Base-by-base conservation (phyloP, 257 asterid species). In the Primulina huaijiensis region DNA sequence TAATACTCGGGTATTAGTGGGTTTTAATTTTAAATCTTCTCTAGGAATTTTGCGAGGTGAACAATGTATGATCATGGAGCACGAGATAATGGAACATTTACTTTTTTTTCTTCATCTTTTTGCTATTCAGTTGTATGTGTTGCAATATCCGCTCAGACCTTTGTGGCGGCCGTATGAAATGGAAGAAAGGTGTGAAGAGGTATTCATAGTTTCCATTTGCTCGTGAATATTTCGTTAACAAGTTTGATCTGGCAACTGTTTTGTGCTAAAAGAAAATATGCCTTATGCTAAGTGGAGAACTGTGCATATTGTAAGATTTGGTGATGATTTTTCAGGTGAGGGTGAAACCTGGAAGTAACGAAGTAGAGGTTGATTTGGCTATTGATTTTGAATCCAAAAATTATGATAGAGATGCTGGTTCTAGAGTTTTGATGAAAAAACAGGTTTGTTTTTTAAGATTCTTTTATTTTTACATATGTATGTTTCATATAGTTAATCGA, bases 81-180 rank as follows among this genome's bases (percentile, higher is more conserved):
- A 43, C 62, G 6, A 63, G 29, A 25, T 40, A 43, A 5, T 69
- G 67, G 70, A 17, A 27, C 19, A 23, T 46, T 77, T 35, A 64
- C 7, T 17, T 11, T 76, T 59, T 20, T 50, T 25, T 17, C 25
- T 1, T 23, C 1, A 1, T 73, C 46, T 27, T 17, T 50, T 50
- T 35, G 55, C 35, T 37, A 7, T 72, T 14, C 83, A 90, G 97
- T 65, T 93, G 62, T 87, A 85, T 72, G 84, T 86, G 73, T 65
- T 88, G 74, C 98, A 92, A 74, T 92, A 78, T 77, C 96, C 95
- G 4, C 76, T 87, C n/a, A 86, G 97, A 77, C 92, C 90, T 2
- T 2, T 58, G 72, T 92, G 97, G 97, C 81, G 98, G 53, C 97
- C 98, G 0, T 92, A 92, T 79, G 98, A 82, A 25, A 66, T 90